Evolutionary conservation across 176 grass and related monocot species (phyloP), one percentile per base, ranked within the genome.

Genomic region (Aegilops umbellulata): DNA sequence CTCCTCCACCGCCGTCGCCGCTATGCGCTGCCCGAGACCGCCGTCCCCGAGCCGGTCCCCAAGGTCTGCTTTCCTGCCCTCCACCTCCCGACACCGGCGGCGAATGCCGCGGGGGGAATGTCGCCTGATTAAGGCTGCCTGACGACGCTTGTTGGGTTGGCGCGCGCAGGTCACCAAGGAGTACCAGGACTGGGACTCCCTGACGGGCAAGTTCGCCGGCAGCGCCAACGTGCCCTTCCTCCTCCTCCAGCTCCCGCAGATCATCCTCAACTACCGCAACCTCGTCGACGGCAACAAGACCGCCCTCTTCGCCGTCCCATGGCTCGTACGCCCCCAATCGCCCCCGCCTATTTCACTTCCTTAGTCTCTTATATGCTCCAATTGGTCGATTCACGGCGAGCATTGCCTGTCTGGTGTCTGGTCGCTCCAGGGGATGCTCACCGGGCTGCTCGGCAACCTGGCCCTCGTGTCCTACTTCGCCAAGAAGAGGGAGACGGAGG

Each of bases 171-270:
- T 82, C 87, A 84, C 57, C 3, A 81, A 76, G 46, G 80, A 92
- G 77, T 98, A 82, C 60, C 83, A 83, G 75, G 86, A 94, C 86
- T 98, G 96, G 96, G 96, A 98, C 68, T 92, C 92, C 78, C n/a
- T 89, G 58, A 98, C 91, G 34, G 92, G 86, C 62, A 98, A 88
- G 82, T 85, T 95, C 65, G 92, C 96, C 26, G 96, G 84, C 27
- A 82, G 76, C 31, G 96, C 96, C 77, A 98, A 98, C 83, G 34
- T 91, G 7, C 96, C 96, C 15, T 98, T 98, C 90, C 96, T 98
- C 73, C 96, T 98, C 58, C 96, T 98, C 19, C 96, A 98, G 90
- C 88, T 98, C 17, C 96, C 96, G 30, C 96, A 98, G 88, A 98
- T 98, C 78, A 64, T 98, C 61, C 96, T 98, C 84, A 98, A 98